Percentiles rank a stretch among this genome's conserved stretches.
phyloP scores from a whole-genome alignment of 1,284 basidiomycete genomes.

The Melampsora medusae region DNA sequence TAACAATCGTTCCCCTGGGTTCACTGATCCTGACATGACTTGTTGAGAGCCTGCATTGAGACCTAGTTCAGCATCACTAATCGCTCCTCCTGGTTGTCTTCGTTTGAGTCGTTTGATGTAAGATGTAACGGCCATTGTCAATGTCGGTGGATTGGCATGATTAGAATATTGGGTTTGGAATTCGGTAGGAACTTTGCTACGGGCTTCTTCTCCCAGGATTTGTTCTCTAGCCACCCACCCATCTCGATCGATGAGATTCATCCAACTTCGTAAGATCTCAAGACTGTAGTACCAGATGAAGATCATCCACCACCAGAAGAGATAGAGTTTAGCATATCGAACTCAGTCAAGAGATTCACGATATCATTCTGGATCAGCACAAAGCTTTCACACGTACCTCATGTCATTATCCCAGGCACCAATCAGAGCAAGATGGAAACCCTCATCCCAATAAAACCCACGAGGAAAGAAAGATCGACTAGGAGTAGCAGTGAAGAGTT shows the following conservation, averaged over 20 bases:
- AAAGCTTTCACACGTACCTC: constrained; percentile 59
- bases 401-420: constrained; percentile 89
- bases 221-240: constrained; percentile 95
- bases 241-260: constrained; percentile 81
- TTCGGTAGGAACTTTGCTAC: constrained; percentile 79
- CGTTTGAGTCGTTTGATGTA: constrained; percentile 73
- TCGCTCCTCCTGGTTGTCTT: constrained; percentile 40
- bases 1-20: constrained; percentile 59
- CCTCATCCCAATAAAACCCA: constrained; percentile 98
- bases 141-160: constrained; percentile 88
- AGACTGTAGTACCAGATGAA: constrained; percentile 59
- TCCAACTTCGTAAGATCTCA: constrained; percentile 84
- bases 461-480: constrained; percentile 92
- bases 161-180: constrained; percentile 89
- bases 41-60: constrained; percentile 53
- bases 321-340: too few species aligned
- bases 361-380: too few species aligned
- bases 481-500: constrained; percentile 85
- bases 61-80: constrained; percentile 44
- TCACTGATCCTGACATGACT: constrained; percentile 55
- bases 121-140: constrained; percentile 82
- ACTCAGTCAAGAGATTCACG: too few species aligned
- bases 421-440: constrained; percentile 86
- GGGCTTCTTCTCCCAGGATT: constrained; percentile 89
- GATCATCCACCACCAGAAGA: too few species aligned